A percentile compares a stretch with the other conserved stretches of the same genome.
These are phyloP conservation scores for Ogataea zsoltii DNA, from an alignment of 805 yeast species.

Conservation along the genomic window DNA sequence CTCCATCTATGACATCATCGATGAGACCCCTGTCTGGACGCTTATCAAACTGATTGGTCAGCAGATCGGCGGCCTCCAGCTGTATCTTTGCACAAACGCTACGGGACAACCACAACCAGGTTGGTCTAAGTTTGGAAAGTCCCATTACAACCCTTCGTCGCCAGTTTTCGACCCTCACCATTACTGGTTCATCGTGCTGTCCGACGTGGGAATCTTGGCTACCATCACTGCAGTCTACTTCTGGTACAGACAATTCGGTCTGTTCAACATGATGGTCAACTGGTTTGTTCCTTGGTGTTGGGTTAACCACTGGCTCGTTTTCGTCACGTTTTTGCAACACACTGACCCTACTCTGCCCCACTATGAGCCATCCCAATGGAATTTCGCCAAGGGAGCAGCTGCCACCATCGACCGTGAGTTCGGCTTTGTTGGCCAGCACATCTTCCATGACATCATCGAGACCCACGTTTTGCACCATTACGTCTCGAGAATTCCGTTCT, in stretches of 20 bases:
- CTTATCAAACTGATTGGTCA: slow-evolving; percentile 47
- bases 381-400: slow-evolving; percentile 67
- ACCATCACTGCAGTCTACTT: slow-evolving; percentile 48
- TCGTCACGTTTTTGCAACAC: slow-evolving; percentile 63
- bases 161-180: slow-evolving; percentile 56
- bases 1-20: slow-evolving; percentile 46
- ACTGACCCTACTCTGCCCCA: slow-evolving; percentile 62
- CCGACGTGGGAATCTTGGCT: slow-evolving; percentile 55
- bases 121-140: slow-evolving; percentile 41
- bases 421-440: slow-evolving; percentile 57
- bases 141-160: slow-evolving; percentile 56
- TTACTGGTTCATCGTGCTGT: slow-evolving; percentile 54
- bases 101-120: slow-evolving; percentile 55
- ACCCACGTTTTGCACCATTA: slow-evolving; percentile 60
- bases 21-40: slow-evolving; percentile 55
- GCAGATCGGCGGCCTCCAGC: slow-evolving; percentile 57
- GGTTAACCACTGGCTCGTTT: slow-evolving; percentile 67
- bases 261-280: slow-evolving; percentile 50
- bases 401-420: slow-evolving; percentile 63
- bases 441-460: slow-evolving; percentile 60
- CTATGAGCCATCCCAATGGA: slow-evolving; percentile 57
- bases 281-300: slow-evolving; percentile 61
- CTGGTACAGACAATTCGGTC: slow-evolving; percentile 51
- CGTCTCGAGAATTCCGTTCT: slow-evolving; percentile 56
- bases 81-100: slow-evolving; percentile 51